phyloP scores from a whole-genome alignment of 164 flowering plant species.

The Stephania cephalantha region DNA sequence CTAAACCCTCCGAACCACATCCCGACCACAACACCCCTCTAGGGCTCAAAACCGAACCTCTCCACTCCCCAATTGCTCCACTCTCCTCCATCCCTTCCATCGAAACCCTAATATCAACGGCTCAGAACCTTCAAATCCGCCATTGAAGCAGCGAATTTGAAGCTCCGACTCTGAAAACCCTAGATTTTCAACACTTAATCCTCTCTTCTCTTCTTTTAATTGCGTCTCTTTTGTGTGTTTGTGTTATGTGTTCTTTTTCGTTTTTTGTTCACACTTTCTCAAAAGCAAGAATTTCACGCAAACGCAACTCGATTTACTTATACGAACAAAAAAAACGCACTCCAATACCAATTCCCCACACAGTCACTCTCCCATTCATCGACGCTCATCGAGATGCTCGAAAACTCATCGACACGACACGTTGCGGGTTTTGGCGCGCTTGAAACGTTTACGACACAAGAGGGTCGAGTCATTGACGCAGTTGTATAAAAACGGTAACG shows the following conservation, averaged over 20 bases:
- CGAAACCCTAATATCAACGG: neutral
- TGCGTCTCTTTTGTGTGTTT: neutral
- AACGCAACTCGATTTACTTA: neutral
- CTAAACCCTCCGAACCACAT: neutral
- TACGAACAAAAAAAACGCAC: neutral
- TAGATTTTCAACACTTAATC: neutral
- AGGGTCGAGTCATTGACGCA: too few relatives aligned
- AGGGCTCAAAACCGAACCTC: constrained; percentile 18
- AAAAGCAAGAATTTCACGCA: neutral
- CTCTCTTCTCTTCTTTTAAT: neutral
- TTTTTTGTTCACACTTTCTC: neutral
- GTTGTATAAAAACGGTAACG: too few relatives aligned
- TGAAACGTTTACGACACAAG: too few relatives aligned
- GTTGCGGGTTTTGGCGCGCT: too few relatives aligned
- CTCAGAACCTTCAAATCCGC: neutral
- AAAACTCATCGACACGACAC: too few relatives aligned
- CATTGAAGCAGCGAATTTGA: neutral
- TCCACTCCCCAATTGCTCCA: constrained; percentile 17
- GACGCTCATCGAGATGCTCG: neutral
- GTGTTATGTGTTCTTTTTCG: neutral
- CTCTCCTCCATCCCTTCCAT: constrained; percentile 23
- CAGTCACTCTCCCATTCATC: neutral
- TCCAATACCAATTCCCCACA: constrained; percentile 3
- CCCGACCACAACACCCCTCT: constrained; percentile 4
- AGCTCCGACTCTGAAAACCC: neutral